Percentiles rank a stretch among this genome's conserved stretches.
Conservation (phyloP, 495 filamentous ascomycete species). For the Xylaria venustula region DNA sequence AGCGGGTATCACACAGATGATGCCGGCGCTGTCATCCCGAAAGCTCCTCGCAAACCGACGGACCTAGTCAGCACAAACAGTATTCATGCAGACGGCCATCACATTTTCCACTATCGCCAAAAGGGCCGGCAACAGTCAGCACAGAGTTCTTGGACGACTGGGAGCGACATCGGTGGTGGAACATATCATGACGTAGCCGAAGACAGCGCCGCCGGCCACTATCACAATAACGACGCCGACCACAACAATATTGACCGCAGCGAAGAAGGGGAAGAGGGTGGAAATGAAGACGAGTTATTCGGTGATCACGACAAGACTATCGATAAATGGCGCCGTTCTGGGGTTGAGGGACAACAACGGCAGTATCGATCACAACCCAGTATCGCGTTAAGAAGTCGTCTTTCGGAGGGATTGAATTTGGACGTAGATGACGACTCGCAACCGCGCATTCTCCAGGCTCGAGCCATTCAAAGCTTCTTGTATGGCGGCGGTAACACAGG, state of each 20-base stretch:
- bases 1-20: background rate
- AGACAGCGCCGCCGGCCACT: background rate
- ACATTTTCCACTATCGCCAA: slow-evolving; percentile 9
- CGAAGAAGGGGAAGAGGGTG: too few relatives aligned
- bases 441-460: background rate
- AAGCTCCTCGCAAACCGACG: background rate
- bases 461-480: background rate
- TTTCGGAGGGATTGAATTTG: background rate
- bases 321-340: background rate
- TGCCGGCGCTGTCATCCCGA: background rate
- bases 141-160: background rate
- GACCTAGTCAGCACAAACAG: background rate
- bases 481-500: background rate
- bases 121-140: background rate
- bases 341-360: background rate
- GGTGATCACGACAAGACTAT: background rate
- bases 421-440: background rate
- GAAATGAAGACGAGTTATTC: background rate
- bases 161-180: background rate
- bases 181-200: background rate
- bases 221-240: background rate
- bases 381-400: background rate
- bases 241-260: background rate
- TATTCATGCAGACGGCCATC: background rate
- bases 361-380: background rate